Base-by-base conservation (phyloP, 2,329 filamentous ascomycete genomes). In the Aspergillus costaricaensis region DNA sequence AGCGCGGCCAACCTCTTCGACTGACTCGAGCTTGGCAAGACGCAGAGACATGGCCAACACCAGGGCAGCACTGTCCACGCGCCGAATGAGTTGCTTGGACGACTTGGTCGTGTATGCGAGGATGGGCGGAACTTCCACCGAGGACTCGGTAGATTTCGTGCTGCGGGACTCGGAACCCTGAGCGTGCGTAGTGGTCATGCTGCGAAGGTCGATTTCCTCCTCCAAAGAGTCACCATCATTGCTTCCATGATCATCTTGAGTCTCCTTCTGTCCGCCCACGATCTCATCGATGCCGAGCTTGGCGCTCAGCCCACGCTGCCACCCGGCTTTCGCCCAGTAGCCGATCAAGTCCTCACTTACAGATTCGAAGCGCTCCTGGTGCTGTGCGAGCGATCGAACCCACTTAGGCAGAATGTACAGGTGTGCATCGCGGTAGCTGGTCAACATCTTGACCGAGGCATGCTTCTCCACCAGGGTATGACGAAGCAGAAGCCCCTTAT, bases 321-420 rank as follows among this genome's bases (percentile, higher is more conserved):
- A 99, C 58, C 88, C 88, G 0, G 94, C 88, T 75, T 98, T 98
- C 36, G 93, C 91, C 92, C 93, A 96, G 90, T 91, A 96, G 7
- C 93, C 92, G 15, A 98, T 82, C 6, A 97, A 87, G 70, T 98
- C 94, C 74, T 98, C 94, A 30, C 90, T 91, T 51, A 99, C 88
- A 59, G 89, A 96, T 69, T 96, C 91, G 64, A 99, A 86, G 9
- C 85, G 87, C 30, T 93, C 89, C 69, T 97, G 96, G 63, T 84
- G 82, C 60, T 86, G 85, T 43, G 96, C 86, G 74, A 96, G 90
- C 57, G 96, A 89, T 69, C 96, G 85, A 9, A 96, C 85, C 94
- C 95, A 98, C 67, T 87, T 87, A 0, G 95, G 95, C 67, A 99
- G 91, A 64, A 99, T 87, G 77, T 99, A 99, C 60, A 99, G 89